Conservation (phyloP, 768 basidiomycete genomes). For the Hebeloma cylindrosporum region DNA sequence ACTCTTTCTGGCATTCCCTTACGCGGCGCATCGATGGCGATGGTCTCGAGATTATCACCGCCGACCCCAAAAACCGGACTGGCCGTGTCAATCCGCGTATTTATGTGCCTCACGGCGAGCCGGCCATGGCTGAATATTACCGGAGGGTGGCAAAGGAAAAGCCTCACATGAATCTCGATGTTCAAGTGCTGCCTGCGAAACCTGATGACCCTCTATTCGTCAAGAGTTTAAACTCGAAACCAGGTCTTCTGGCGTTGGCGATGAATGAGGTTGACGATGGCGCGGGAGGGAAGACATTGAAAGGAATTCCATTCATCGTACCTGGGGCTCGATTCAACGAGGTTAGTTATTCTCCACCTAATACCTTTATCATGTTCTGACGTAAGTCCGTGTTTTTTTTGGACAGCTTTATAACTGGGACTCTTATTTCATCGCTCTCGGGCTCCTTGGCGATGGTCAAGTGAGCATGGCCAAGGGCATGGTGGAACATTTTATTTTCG, state of each 20-base stretch:
- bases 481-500: slow-evolving; percentile 99
- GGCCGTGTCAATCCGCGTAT: slow-evolving; percentile 88
- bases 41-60: slow-evolving; percentile 94
- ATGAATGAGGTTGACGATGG: slow-evolving; percentile 90
- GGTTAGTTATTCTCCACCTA: slow-evolving; percentile 42
- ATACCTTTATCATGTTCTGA: not conserved
- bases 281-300: slow-evolving; percentile 75
- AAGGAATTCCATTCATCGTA: slow-evolving; percentile 96
- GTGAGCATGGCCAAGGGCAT: slow-evolving; percentile 95
- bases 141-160: slow-evolving; percentile 86
- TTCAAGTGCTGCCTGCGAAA: slow-evolving; percentile 83
- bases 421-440: slow-evolving; percentile 91
- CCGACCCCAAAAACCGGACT: slow-evolving; percentile 96
- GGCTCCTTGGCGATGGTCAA: slow-evolving; percentile 92
- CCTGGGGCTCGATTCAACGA: slow-evolving; percentile 95
- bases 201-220: slow-evolving; percentile 89
- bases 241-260: slow-evolving; percentile 90
- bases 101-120: slow-evolving; percentile 92
- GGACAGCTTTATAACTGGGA: slow-evolving; percentile 90
- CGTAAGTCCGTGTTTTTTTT: slow-evolving; percentile 10
- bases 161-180: slow-evolving; percentile 91
- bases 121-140: slow-evolving; percentile 95
- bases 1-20: slow-evolving; percentile 97
- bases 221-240: slow-evolving; percentile 90
- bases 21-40: slow-evolving; percentile 97